Evolutionary conservation across 208 protist species (phyloP).

Genomic region (Phytomonas francai): DNA sequence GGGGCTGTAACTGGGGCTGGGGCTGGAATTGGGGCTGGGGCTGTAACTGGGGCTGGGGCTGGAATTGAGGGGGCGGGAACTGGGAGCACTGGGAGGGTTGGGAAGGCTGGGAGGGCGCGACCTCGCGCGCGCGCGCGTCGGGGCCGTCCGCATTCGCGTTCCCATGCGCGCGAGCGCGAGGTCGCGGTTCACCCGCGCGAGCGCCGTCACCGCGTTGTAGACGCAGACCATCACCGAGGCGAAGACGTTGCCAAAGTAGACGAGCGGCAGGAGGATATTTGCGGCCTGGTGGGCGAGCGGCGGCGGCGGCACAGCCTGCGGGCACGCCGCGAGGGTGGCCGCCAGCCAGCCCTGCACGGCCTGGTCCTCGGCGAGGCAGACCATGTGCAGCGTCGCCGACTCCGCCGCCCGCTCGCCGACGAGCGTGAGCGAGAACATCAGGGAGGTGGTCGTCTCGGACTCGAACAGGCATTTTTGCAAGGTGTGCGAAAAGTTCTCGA

Average conservation of each 20-base stretch:
- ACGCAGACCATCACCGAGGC: constrained; percentile 73
- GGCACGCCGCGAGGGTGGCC: constrained; percentile 55
- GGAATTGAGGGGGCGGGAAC: constrained; percentile 70
- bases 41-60: constrained; percentile 36
- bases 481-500: constrained; percentile 66
- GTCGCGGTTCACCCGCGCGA: constrained; percentile 56
- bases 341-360: constrained; percentile 61
- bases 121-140: constrained; percentile 38
- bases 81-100: constrained; percentile 66
- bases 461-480: constrained; percentile 48
- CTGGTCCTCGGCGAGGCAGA: constrained; percentile 74
- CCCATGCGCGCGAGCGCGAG: constrained; percentile 58
- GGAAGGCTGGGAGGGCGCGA: constrained; percentile 51
- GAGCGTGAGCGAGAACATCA: constrained; percentile 73
- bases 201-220: constrained; percentile 75
- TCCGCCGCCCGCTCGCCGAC: constrained; percentile 66
- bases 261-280: constrained; percentile 53
- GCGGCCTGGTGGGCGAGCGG: constrained; percentile 71
- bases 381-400: constrained; percentile 61
- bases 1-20: constrained; percentile 9
- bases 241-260: constrained; percentile 81
- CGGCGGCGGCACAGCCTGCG: constrained; percentile 44
- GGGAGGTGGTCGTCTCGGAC: constrained; percentile 64
- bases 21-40: constrained; percentile 9
- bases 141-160: constrained; percentile 64